These are phyloP conservation scores for Didymella sp. DNA, from an alignment of 2,329 filamentous ascomycete genomes.

Conservation along the genomic window DNA sequence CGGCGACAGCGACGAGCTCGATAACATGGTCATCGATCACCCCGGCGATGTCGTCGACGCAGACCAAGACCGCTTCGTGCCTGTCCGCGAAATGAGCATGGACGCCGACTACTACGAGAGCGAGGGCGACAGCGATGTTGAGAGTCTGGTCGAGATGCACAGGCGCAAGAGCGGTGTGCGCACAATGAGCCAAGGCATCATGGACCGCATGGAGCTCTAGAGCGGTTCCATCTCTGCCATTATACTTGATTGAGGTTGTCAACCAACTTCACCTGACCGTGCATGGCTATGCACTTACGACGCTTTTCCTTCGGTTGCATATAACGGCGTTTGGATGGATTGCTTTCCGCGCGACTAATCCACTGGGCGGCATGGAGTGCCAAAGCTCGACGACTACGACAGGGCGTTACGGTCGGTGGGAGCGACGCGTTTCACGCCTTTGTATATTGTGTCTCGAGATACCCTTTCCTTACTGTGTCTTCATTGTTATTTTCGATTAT, in stretches of 20 bases:
- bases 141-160: slow-evolving; percentile 36
- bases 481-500: background rate
- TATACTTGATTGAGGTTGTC: background rate
- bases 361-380: slow-evolving; percentile 12
- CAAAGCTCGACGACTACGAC: slow-evolving; percentile 23
- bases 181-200: slow-evolving; percentile 61
- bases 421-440: slow-evolving; percentile 22
- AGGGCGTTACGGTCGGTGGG: slow-evolving; percentile 24
- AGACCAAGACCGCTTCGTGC: slow-evolving; percentile 49
- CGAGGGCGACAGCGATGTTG: slow-evolving; percentile 46
- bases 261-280: slow-evolving; percentile 13
- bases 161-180: slow-evolving; percentile 55
- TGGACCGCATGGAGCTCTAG: slow-evolving; percentile 61
- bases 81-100: slow-evolving; percentile 40
- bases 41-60: slow-evolving; percentile 49
- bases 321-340: slow-evolving; percentile 6
- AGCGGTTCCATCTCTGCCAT: background rate
- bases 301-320: slow-evolving; percentile 13
- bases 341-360: slow-evolving; percentile 3
- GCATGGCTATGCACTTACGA: slow-evolving; percentile 15
- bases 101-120: slow-evolving; percentile 42
- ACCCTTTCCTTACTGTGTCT: slow-evolving; percentile 8
- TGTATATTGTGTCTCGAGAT: slow-evolving; percentile 21
- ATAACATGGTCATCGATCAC: slow-evolving; percentile 49
- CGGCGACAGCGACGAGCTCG: slow-evolving; percentile 54